These are phyloP conservation scores for Aurinia saxatilis DNA, from an alignment of 345 rosid species.

Conservation along the genomic window DNA sequence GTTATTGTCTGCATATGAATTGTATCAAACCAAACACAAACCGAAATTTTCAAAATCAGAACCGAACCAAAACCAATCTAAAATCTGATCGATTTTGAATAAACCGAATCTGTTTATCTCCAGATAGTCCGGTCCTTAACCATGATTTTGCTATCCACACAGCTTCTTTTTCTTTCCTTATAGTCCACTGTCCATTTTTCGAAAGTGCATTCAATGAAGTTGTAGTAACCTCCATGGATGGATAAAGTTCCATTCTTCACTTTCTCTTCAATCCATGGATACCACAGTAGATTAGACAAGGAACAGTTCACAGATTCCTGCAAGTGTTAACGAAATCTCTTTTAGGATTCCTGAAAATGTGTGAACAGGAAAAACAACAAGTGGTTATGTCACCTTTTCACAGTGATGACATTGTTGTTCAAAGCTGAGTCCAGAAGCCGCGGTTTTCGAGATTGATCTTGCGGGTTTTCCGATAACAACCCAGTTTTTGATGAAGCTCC, in stretches of 20 bases:
- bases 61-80: background rate
- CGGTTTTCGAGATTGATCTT: conserved; percentile 44
- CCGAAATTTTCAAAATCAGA: background rate
- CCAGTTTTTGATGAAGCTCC: conserved; percentile 77
- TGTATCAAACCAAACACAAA: background rate
- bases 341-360: background rate
- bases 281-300: conserved; percentile 54
- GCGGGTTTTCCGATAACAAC: conserved; percentile 69
- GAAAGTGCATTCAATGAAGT: conserved; percentile 62
- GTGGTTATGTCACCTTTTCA: conserved; percentile 51
- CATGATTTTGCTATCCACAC: conserved; percentile 22
- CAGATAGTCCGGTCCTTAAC: conserved; percentile 47
- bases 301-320: conserved; percentile 78
- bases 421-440: conserved; percentile 49
- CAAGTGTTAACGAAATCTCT: background rate
- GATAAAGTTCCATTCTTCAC: conserved; percentile 46
- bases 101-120: conserved; percentile 29
- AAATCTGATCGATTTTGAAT: no score
- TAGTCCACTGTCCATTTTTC: conserved; percentile 89
- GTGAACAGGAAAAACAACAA: background rate
- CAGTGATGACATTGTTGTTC: conserved; percentile 77
- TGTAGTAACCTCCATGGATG: conserved; percentile 79
- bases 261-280: conserved; percentile 80
- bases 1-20: background rate
- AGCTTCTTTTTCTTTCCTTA: conserved; percentile 30